Evolutionary conservation across 106 monocot genomes (phyloP), one percentile per base, ranked within the genome.

Genomic region (Apostasia ramifera): DNA sequence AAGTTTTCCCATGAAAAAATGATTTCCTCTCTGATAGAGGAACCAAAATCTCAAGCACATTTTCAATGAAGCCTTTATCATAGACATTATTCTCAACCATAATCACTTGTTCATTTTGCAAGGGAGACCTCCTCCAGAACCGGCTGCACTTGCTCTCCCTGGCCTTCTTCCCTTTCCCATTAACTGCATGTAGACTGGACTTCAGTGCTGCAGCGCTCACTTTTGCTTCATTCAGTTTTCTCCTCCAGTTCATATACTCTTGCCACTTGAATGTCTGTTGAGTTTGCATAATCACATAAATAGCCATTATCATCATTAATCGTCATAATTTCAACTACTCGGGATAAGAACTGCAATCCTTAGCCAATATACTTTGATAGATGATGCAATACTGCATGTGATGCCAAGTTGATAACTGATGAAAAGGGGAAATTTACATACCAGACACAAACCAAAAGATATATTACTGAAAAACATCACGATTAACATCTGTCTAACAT

Each of bases 241-340:
- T 83, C 78, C 79, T 98, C 90, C 93, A 93, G 72, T 70, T 85
- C 54, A 88, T 75, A 66, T 98, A 98, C 55, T 98, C 93, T 82
- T 98, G 84, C 97, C 97, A 98, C 74, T 98, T 98, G 46, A 87
- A 93, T 40, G 93, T 83, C 98, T 98, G 75, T 64, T 74, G 7
- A 43, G 65, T 75, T 3, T 26, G 12, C 43, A 56, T 37, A 7
- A 59, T 59, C 13, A 13, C 57, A 11, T 2, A 13, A 57, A 50
- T 8, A 11, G 38, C 50, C 2, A 47, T 8, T 1, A 38, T 66
- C 51, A 66, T 38, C 38, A 39, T 39, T 0, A 26, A 26, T 26
- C 26, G 26, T 26, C 26, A 26, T 26, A 26, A 26, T 26, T 26
- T 26, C 26, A 26, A 26, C 26, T 26, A 26, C 26, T 26, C 26